A percentile compares a stretch with the other conserved stretches of the same genome.
Conservation (phyloP, 139 green algal species). For the Chlamydomonas urium region DNA sequence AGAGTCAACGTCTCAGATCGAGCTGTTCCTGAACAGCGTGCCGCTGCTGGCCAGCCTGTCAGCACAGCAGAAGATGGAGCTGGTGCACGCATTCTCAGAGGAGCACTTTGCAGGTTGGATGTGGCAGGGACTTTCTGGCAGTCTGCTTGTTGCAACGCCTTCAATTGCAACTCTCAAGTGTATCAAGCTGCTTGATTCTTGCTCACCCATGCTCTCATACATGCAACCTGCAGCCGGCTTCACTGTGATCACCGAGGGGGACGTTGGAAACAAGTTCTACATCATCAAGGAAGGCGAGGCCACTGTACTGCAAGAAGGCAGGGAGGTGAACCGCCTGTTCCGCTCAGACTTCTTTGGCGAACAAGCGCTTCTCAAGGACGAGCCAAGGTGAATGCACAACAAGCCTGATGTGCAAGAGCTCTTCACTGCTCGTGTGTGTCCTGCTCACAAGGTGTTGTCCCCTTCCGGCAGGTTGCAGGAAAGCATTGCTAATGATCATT, state of each 20-base stretch:
- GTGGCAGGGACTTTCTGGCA: no score
- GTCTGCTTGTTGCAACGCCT: neutral
- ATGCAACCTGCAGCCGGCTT: neutral
- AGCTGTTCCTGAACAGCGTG: slow-evolving; percentile 89
- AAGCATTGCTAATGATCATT: neutral
- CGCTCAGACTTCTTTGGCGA: slow-evolving; percentile 91
- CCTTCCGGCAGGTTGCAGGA: no score
- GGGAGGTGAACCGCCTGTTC: slow-evolving; percentile 88
- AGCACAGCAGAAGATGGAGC: slow-evolving; percentile 59
- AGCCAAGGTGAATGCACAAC: slow-evolving; percentile 51
- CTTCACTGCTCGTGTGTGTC: no score
- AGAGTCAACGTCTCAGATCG: slow-evolving; percentile 58
- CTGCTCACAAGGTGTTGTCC: no score
- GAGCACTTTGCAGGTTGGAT: slow-evolving; percentile 23
- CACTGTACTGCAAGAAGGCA: slow-evolving; percentile 36
- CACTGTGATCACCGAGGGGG: slow-evolving; percentile 60
- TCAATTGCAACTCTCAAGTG: no score
- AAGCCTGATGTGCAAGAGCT: no score
- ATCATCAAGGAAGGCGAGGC: slow-evolving; percentile 84
- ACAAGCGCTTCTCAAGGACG: slow-evolving; percentile 70
- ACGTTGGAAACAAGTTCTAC: slow-evolving; percentile 85
- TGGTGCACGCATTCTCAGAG: slow-evolving; percentile 75
- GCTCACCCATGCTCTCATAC: no score
- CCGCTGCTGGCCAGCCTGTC: slow-evolving; percentile 66
- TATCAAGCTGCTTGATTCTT: no score